Percentiles rank a stretch among this genome's conserved stretches.
Evolutionary conservation across 2,329 filamentous ascomycete genomes (phyloP).

Genomic region (Penicillium crustosum): DNA sequence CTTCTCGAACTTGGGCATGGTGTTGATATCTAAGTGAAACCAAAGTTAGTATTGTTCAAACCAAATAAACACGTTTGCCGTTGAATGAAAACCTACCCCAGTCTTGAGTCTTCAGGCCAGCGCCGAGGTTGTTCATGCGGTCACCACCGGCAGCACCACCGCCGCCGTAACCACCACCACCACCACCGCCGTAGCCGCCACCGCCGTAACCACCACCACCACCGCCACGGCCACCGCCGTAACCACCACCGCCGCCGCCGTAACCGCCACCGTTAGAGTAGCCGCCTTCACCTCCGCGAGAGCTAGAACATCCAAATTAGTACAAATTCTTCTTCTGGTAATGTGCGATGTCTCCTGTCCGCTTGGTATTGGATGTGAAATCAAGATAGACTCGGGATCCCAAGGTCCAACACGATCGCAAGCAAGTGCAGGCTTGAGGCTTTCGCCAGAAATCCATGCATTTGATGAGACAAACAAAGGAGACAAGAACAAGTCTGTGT

Average conservation of each 20-base stretch:
- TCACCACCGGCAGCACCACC: constrained; percentile 73
- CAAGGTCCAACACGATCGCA: background rate
- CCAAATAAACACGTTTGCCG: background rate
- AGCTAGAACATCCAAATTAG: constrained; percentile 27
- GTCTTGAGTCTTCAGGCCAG: constrained; percentile 79
- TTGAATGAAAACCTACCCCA: constrained; percentile 68
- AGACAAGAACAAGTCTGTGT: background rate
- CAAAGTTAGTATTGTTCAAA: constrained; percentile 26
- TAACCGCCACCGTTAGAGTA: constrained; percentile 41
- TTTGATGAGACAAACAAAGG: background rate
- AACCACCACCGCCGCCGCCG: constrained; percentile 47
- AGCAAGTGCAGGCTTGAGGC: background rate
- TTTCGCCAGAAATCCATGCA: background rate
- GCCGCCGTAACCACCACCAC: constrained; percentile 40
- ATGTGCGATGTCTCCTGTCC: background rate
- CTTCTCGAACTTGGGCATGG: constrained; percentile 96
- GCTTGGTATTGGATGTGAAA: background rate
- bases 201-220: constrained; percentile 31
- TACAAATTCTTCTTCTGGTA: background rate
- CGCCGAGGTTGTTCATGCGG: constrained; percentile 88
- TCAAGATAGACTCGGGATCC: background rate
- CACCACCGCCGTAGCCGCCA: constrained; percentile 35
- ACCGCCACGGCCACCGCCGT: constrained; percentile 37
- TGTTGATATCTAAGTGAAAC: constrained; percentile 61
- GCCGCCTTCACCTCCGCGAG: constrained; percentile 50